These are phyloP conservation scores for Solanum etuberosum DNA, from an alignment of 257 asterid genomes.

Conservation along the genomic window DNA sequence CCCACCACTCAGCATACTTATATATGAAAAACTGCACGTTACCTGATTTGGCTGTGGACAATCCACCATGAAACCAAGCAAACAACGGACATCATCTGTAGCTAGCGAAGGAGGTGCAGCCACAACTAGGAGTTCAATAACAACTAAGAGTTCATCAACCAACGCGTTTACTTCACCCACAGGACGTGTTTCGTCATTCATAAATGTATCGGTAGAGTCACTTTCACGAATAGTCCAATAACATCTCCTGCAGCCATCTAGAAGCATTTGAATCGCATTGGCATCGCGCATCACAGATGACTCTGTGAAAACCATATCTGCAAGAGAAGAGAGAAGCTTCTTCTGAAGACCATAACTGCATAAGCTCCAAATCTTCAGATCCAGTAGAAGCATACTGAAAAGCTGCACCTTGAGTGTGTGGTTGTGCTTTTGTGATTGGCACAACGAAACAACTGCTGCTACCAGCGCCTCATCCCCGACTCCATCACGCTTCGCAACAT, in stretches of 20 bases:
- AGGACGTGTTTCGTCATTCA: slow-evolving; percentile 43
- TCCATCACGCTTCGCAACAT: slow-evolving; percentile 48
- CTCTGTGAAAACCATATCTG: slow-evolving; percentile 96
- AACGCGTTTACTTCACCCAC: slow-evolving; percentile 96
- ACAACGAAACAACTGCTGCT: slow-evolving; percentile 75
- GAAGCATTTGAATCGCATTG: slow-evolving; percentile 93
- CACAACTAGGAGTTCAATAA: slow-evolving; percentile 76
- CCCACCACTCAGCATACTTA: background rate
- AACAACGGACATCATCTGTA: slow-evolving; percentile 70
- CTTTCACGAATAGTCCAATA: slow-evolving; percentile 83
- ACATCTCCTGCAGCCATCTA: slow-evolving; percentile 96
- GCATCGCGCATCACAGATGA: slow-evolving; percentile 94
- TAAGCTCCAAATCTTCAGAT: slow-evolving; percentile 87
- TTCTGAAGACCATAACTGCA: slow-evolving; percentile 98
- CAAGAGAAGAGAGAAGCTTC: slow-evolving; percentile 90
- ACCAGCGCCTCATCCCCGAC: slow-evolving; percentile 87
- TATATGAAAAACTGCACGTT: background rate
- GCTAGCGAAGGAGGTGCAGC: slow-evolving; percentile 89
- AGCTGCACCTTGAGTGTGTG: slow-evolving; percentile 87
- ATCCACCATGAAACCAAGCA: slow-evolving; percentile 95
- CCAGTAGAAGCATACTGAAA: slow-evolving; percentile 82
- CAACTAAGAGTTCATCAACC: slow-evolving; percentile 97
- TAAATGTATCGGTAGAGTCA: slow-evolving; percentile 69
- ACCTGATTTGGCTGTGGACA: slow-evolving; percentile 99
- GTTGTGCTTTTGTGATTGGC: slow-evolving; percentile 83